Evolutionary conservation across 495 filamentous ascomycete genomes (phyloP), one percentile per base, ranked within the genome.

Genomic region (Cryomyces minteri): DNA sequence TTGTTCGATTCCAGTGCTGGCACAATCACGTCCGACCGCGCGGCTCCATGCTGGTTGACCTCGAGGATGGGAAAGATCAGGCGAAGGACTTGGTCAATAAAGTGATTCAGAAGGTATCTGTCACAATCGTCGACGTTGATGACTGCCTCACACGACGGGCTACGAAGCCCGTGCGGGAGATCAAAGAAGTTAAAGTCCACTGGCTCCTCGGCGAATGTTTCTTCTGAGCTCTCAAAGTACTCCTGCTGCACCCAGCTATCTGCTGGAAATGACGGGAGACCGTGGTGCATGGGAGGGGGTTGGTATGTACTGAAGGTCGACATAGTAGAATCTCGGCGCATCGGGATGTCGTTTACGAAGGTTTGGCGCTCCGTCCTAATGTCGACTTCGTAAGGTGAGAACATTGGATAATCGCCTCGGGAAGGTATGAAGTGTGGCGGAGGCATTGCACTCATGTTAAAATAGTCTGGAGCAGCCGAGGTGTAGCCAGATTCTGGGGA

Each of bases 361-460:
- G 86, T 88, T 57, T 96, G 86, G 50, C 87, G 73, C 62, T 94
- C 86, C 0, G 90, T 95, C 70, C 82, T 87, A 65, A 95, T 80
- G 59, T 98, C 90, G 48, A 95, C 79, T 59, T 95, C 88, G 57
- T 92, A 95, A 0, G 86, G 84, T 12, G 78, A 71, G 63, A 73
- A 79, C 42, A 61, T 51, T 9, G 40, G 40, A 29, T 41, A 41
- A 9, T 38, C 9, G 3, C 9, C 9, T 9, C 12, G 34, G 34
- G 34, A 37, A 9, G 40, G 40, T 4, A 18, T 41, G 4, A 61
- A 65, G 43, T 70, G 71, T 37, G 62, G 63, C 36, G 57, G 55
- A 49, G 58, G 58, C 46, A 58, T 55, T n/a, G 53, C 41, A 6
- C 56, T 51, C 39, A n/a, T 46, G 45, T 49, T 55, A 54, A 58